phyloP scores from a whole-genome alignment of 2,329 filamentous ascomycete genomes.

The Metarhizium rileyi region DNA sequence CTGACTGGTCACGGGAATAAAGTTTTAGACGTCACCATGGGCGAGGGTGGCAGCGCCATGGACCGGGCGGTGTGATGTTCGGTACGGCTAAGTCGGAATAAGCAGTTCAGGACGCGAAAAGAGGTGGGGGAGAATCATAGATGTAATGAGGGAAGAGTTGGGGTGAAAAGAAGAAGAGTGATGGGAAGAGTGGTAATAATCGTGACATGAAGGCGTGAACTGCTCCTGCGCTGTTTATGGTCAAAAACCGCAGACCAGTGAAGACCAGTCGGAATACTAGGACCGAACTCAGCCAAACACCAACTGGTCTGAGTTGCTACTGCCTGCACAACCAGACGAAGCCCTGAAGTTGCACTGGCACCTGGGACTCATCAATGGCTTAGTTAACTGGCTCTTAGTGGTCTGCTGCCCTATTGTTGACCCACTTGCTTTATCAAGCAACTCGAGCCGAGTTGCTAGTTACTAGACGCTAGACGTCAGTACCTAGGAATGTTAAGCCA shows the following conservation, averaged over 20 bases:
- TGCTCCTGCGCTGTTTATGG: not conserved
- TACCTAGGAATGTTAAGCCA: too few relatives aligned
- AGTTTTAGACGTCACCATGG: not conserved
- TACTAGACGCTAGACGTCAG: too few relatives aligned
- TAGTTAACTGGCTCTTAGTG: too few relatives aligned
- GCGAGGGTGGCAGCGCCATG: not conserved
- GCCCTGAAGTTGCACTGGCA: too few relatives aligned
- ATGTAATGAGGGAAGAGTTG: not conserved
- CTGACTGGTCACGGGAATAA: not conserved
- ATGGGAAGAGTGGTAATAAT: not conserved
- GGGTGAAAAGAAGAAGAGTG: not conserved
- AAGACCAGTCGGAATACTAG: too few relatives aligned
- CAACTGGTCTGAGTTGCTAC: too few relatives aligned
- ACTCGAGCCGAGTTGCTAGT: too few relatives aligned
- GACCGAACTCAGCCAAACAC: too few relatives aligned
- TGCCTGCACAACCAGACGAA: too few relatives aligned
- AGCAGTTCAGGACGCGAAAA: not conserved
- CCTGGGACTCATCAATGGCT: too few relatives aligned
- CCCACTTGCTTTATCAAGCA: too few relatives aligned
- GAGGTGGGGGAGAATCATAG: not conserved
- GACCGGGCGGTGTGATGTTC: not conserved
- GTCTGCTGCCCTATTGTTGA: too few relatives aligned
- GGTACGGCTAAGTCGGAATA: not conserved
- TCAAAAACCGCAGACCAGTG: not conserved
- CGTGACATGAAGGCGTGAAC: not conserved